phyloP scores from a whole-genome alignment of 1,139 yeast genomes.

The Yamadazyma sp. region DNA sequence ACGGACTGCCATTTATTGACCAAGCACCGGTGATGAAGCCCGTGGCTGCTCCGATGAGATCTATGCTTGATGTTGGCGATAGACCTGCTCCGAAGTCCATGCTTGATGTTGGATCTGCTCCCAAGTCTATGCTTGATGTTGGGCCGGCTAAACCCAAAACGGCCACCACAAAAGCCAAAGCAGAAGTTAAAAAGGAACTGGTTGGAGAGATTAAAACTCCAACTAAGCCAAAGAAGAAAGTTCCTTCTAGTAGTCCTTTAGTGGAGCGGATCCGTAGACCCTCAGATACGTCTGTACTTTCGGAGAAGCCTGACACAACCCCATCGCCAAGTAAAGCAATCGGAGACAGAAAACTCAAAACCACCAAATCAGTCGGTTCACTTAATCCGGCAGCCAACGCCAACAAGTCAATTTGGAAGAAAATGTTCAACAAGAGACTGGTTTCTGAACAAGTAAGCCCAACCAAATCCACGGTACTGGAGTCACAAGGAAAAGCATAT shows the following conservation, averaged over 20 bases:
- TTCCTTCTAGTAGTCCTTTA: constrained; percentile 13
- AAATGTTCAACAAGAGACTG: constrained; percentile 13
- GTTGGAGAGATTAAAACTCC: constrained; percentile 3
- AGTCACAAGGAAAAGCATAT: not conserved
- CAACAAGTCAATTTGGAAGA: constrained; percentile 13
- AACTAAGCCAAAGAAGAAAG: constrained; percentile 10
- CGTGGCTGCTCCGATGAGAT: constrained; percentile 5
- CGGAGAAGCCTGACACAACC: constrained; percentile 1
- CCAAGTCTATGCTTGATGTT: constrained; percentile 20
- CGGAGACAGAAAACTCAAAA: constrained; percentile 3
- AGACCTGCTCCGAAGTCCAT: constrained; percentile 8
- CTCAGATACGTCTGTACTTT: not conserved
- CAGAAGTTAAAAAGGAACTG: not conserved
- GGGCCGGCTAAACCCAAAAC: too few species aligned
- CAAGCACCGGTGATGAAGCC: too few species aligned
- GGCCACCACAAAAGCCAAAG: too few species aligned
- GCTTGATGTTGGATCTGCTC: too few species aligned
- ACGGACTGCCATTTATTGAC: not conserved
- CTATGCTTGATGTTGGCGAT: constrained; percentile 20
- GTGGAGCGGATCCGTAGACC: constrained; percentile 6
- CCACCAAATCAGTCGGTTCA: constrained; percentile 8
- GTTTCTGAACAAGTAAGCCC: constrained; percentile 1
- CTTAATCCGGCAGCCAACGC: not conserved
- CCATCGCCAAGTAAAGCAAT: constrained; percentile 14
- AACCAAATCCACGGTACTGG: not conserved